Percentiles rank a stretch among this genome's conserved stretches.
These are phyloP conservation scores for Forsythia suspensa DNA, from an alignment of 257 asterid species.

Conservation along the genomic window DNA sequence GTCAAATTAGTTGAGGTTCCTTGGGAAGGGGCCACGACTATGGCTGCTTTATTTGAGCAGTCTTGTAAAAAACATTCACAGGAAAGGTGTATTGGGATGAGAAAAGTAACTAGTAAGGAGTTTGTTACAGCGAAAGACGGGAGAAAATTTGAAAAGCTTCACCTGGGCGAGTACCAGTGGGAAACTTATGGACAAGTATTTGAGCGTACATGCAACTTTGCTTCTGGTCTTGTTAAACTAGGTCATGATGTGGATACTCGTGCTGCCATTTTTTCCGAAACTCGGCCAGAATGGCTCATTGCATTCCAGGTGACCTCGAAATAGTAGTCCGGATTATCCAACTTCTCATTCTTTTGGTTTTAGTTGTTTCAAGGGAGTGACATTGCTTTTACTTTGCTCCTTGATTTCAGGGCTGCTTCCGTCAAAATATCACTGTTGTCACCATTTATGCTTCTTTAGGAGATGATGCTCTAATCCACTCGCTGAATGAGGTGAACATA, in stretches of 20 bases:
- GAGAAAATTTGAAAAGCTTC: conserved; percentile 84
- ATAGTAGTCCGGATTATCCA: neutral
- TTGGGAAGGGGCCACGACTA: conserved; percentile 91
- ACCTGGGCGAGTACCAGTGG: conserved; percentile 89
- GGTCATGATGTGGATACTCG: conserved; percentile 71
- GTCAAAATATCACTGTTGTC: conserved; percentile 50
- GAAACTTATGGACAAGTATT: conserved; percentile 60
- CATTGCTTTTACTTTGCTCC: conserved; percentile 13
- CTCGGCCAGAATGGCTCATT: conserved; percentile 51
- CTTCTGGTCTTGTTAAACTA: conserved; percentile 77
- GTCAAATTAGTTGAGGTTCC: conserved; percentile 71
- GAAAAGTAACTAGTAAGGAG: conserved; percentile 61
- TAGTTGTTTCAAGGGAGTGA: conserved; percentile 17
- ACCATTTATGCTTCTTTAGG: conserved; percentile 55
- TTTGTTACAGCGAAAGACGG: conserved; percentile 65
- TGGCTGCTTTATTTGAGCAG: conserved; percentile 90
- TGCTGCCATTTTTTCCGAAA: conserved; percentile 47
- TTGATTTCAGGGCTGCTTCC: conserved; percentile 46
- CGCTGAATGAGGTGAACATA: conserved; percentile 68
- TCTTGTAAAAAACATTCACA: conserved; percentile 59
- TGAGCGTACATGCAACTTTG: conserved; percentile 68
- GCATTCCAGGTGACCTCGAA: conserved; percentile 44
- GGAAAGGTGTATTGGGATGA: conserved; percentile 67
- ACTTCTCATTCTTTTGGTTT: conserved; percentile 3
- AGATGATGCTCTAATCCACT: conserved; percentile 48